Base-by-base conservation (phyloP, 225 moss, liverwort and hornwort genomes). In the Asterella californica region DNA sequence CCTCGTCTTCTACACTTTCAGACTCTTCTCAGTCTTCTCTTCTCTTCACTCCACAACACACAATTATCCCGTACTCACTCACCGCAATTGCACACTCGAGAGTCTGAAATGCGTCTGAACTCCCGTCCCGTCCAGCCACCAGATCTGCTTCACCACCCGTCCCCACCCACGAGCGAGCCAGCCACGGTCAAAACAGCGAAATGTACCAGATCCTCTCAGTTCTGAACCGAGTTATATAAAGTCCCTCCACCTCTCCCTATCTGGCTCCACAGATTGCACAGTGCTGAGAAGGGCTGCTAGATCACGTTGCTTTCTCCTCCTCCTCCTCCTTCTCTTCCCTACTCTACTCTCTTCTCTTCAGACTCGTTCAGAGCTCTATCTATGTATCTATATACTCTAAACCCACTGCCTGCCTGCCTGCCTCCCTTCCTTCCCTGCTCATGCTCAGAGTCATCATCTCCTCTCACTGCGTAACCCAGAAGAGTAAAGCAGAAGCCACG, bases 251-350 rank as follows among this genome's bases (percentile, higher is more conserved):
- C 50, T 17, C 73, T 32, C 72, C 24, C n/a, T 14, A 46, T 19
- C 74, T 54, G 53, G 72, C 47, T 29, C 72, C 29, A 30, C 47
- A 22, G 15, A 9, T 29, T 8, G 34, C 67, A 34, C 67, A 15
- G 67, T 12, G 67, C 67, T 67, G 14, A 67, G 72, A 72, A 72
- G 72, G 72, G 59, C 54, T 33, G 75, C 75, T 75, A 74, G 38
- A 70, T 42, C 24, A 29, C 72, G 48, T 47, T 53, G 32, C 49
- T 32, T 74, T 21, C 49, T 50, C 53, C 46, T 30, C 33, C 52
- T 74, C 52, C 27, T 34, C 19, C 53, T 50, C 30, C 17, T 6
- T 21, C 53, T 32, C 34, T 32, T 14, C 8, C 24, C 17, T 29
- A 0, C n/a, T 24, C 49, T 50, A 1, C 48, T 45, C 19, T 27